phyloP scores from a whole-genome alignment of 2,329 filamentous ascomycete species.

The Sarocladium brachiariae region DNA sequence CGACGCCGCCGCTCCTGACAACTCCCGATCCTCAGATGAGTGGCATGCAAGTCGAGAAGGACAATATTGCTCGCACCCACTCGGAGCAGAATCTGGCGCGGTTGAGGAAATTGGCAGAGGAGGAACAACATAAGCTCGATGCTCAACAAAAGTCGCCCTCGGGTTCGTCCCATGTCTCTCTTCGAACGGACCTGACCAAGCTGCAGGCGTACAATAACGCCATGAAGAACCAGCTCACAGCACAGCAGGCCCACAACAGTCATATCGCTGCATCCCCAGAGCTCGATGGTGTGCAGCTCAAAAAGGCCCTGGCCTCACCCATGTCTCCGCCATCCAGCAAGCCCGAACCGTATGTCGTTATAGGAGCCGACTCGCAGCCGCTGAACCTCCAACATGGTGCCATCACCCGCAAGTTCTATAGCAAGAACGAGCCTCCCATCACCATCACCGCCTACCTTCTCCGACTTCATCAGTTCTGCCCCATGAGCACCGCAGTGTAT shows the following conservation, averaged over 20 bases:
- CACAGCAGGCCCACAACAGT: conserved; percentile 17
- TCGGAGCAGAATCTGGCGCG: conserved; percentile 46
- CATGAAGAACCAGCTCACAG: conserved; percentile 20
- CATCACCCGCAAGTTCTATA: conserved; percentile 89
- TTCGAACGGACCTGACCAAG: conserved; percentile 12
- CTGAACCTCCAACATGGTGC: conserved; percentile 73
- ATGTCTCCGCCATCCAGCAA: conserved; percentile 17
- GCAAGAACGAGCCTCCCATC: conserved; percentile 78
- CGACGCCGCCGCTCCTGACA: conserved; percentile 63
- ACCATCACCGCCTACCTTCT: conserved; percentile 76
- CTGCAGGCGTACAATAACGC: conserved; percentile 22
- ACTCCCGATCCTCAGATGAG: conserved; percentile 61
- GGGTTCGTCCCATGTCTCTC: neutral
- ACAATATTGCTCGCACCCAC: conserved; percentile 50
- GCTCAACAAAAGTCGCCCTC: neutral
- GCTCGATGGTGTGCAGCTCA: conserved; percentile 50
- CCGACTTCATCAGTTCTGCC: conserved; percentile 84
- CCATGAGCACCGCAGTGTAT: conserved; percentile 90
- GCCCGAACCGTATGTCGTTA: conserved; percentile 49
- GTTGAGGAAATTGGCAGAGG: neutral
- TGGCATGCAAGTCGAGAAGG: conserved; percentile 56
- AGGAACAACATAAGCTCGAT: neutral
- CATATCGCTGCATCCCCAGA: conserved; percentile 21
- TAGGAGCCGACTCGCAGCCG: conserved; percentile 64
- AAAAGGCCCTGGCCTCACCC: conserved; percentile 24